Conservation (phyloP, 208 protist species). For the Crithidia sp. region DNA sequence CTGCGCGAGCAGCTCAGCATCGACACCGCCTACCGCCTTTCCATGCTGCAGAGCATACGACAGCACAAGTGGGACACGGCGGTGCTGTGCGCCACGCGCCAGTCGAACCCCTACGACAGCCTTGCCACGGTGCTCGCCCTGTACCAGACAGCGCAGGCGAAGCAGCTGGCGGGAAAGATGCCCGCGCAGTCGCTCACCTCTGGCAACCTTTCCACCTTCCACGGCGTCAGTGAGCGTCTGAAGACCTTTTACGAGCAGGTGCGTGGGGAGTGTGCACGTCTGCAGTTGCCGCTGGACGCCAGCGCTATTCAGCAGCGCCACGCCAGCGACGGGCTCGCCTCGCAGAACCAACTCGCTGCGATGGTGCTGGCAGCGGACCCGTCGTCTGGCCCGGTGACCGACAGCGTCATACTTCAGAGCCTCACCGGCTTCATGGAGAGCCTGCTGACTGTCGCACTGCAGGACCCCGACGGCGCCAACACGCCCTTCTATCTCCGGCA, state of each 20-base stretch:
- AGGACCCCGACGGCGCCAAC: constrained; percentile 79
- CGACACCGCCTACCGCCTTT: constrained; percentile 75
- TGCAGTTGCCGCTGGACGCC: constrained; percentile 78
- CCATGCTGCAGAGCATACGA: constrained; percentile 72
- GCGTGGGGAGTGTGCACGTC: constrained; percentile 51
- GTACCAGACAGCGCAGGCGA: constrained; percentile 72
- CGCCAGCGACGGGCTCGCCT: constrained; percentile 80
- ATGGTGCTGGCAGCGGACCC: constrained; percentile 76
- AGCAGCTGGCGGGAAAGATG: constrained; percentile 36
- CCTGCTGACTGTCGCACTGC: constrained; percentile 68
- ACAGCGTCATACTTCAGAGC: constrained; percentile 63
- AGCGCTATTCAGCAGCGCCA: constrained; percentile 80
- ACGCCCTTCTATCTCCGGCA: constrained; percentile 84
- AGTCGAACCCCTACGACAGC: constrained; percentile 80
- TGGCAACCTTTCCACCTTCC: constrained; percentile 42
- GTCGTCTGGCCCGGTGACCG: constrained; percentile 51
- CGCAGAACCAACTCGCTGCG: constrained; percentile 84
- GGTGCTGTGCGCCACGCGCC: constrained; percentile 65
- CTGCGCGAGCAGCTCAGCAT: constrained; percentile 83
- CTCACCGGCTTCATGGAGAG: constrained; percentile 81
- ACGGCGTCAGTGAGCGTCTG: constrained; percentile 61
- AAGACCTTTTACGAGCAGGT: constrained; percentile 76
- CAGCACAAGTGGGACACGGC: constrained; percentile 81
- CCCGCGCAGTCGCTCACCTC: constrained; percentile 45
- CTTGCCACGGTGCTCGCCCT: constrained; percentile 71